Base-by-base conservation (phyloP, 306 rosid genomes). In the Glycine soja region DNA sequence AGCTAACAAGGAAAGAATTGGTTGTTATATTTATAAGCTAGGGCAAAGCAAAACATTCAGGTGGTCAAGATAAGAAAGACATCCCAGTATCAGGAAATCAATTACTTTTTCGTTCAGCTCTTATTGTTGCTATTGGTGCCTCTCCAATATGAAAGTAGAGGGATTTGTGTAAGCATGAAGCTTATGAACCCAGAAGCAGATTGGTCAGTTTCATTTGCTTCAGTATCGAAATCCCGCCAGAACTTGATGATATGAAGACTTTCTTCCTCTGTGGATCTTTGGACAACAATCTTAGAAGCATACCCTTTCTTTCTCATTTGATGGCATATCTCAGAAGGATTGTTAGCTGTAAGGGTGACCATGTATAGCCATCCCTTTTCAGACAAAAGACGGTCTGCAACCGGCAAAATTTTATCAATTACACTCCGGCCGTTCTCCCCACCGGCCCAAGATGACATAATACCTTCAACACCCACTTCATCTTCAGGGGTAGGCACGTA, bases 401-500 rank as follows among this genome's bases (percentile, higher is more conserved):
- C 79, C 0, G 92, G 97, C 88, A 93, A 82, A 51, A 96, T 93
- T 85, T 82, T 83, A 73, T 96, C 97, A 4, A 96, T 96, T 45
- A 96, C 95, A 4, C 79, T 82, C 50, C 98, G 93, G 6, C 99
- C 99, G 46, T 92, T 91, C 86, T 90, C 97, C 53, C 99, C 99
- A 4, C 99, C 99, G 2, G 98, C 99, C 98, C 98, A 96, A 76
- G 99, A 86, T 48, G 97, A 77, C 18, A 89, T 81, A 36, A 96
- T 92, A 16, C 98, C 98, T 82, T 82, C 88, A n/a, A 86, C 72
- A 15, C 97, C 96, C 9, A 93, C 98, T 85, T 96, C 99, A 45
- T 90, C 90, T 81, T 96, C 98, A 19, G 98, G 99, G 63, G 98
- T 96, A 62, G 97, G 98, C 47, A 96, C 99, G 79, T 93, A 96